Evolutionary conservation across 352 stramenopile genomes (phyloP).

Genomic region (Thalassiosira oceanica): DNA sequence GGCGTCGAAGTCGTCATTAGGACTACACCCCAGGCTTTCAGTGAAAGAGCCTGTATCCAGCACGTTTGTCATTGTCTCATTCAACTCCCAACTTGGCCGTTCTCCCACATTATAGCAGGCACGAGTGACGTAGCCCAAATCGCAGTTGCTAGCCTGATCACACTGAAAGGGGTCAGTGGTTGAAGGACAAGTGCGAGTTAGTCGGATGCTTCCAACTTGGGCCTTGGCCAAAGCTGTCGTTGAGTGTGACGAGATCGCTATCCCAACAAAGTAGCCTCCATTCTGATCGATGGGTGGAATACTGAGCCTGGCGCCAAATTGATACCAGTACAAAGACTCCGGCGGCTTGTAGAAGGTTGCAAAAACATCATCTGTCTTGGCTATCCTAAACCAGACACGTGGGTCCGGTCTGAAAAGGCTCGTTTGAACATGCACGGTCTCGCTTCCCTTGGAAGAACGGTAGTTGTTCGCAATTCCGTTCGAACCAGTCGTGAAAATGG

Average conservation of each 20-base stretch:
- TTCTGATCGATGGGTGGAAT: slow-evolving; percentile 37
- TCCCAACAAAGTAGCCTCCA: slow-evolving; percentile 48
- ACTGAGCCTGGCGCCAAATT: slow-evolving; percentile 27
- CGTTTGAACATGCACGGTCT: slow-evolving; percentile 7
- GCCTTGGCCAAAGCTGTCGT: slow-evolving; percentile 6
- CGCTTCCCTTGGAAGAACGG: slow-evolving; percentile 19
- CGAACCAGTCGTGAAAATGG: slow-evolving; percentile 14
- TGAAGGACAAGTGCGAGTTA: slow-evolving; percentile 23
- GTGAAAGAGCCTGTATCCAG: slow-evolving; percentile 32
- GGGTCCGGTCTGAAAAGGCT: not conserved
- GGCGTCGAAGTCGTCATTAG: not conserved
- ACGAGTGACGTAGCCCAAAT: slow-evolving; percentile 13
- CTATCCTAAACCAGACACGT: slow-evolving; percentile 33
- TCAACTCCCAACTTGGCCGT: slow-evolving; percentile 28
- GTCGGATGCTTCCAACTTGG: slow-evolving; percentile 27
- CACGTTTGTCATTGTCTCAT: slow-evolving; percentile 4
- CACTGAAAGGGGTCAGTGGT: slow-evolving; percentile 39
- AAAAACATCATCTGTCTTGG: slow-evolving; percentile 45
- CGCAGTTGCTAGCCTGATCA: slow-evolving; percentile 44
- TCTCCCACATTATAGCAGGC: slow-evolving; percentile 31
- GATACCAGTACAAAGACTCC: slow-evolving; percentile 11
- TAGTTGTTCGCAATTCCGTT: slow-evolving; percentile 38
- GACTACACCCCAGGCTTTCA: slow-evolving; percentile 26
- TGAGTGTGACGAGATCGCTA: slow-evolving; percentile 29
- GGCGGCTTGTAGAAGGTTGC: slow-evolving; percentile 31